Base-by-base conservation (phyloP, 2,329 filamentous ascomycete species). In the Epichloe aotearoae region DNA sequence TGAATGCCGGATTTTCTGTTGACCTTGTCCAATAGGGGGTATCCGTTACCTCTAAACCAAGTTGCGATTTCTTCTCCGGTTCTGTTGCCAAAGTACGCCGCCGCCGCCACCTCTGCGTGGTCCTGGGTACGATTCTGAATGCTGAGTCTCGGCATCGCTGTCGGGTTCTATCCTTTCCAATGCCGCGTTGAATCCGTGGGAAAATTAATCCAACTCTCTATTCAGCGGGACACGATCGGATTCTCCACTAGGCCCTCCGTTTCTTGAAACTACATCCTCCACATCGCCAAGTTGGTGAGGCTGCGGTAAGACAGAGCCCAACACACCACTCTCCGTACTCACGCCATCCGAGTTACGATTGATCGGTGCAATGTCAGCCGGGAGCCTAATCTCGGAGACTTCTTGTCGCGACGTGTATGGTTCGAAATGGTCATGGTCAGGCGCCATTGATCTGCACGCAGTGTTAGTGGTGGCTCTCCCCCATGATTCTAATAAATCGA, bases 71-170 rank as follows among this genome's bases (percentile, higher is more conserved):
- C 71, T 70, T 50, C 69, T 67, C 51, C 74, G 65, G 48, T 76
- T 76, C 62, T 78, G 75, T 62, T 78, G 74, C 75, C 75, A 78
- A 38, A 78, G 61, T 5, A 73, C 73, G 41, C 72, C 62, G 23
- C 67, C 62, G 2, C 64, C 64, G 26, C 66, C 61, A 2, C 64
- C 30, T 53, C 61, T 54, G 20, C 56, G 58, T 26, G 58, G 58
- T 19, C 52, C 51, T 1, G 57, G 55, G 55, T 57, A 57, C 46
- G 57, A 34, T 36, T 55, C 54, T 38, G 58, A 56, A 11, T 51
- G 49, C 45, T 55, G 44, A 50, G 58, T 52, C 26, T 50, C 45
- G 43, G 55, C 38, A 38, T 50, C 49, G 42, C 62, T 55, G 57
- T 50, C 55, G 17, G 68, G 58, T 60, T 70, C 63, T 50, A 65